phyloP scores from a whole-genome alignment of 2,329 filamentous ascomycete genomes.

The Claviceps arundinis region DNA sequence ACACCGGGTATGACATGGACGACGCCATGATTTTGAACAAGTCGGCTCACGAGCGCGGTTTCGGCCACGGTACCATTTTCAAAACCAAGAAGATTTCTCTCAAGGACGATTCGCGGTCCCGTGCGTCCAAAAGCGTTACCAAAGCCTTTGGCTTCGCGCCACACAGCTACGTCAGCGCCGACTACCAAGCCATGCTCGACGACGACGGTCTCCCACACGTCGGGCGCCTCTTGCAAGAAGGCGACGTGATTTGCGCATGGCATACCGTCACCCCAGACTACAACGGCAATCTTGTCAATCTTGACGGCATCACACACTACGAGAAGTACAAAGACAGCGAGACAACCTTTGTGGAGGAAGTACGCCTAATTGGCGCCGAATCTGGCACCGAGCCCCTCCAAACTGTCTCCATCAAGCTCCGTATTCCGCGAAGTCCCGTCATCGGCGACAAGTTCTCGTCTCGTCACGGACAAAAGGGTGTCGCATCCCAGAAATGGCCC shows the following conservation, averaged over 20 bases:
- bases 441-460: conserved; percentile 99
- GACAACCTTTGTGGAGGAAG: conserved; percentile 79
- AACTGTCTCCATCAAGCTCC: conserved; percentile 82
- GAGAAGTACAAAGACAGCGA: conserved; percentile 93
- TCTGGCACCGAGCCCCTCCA: conserved; percentile 72
- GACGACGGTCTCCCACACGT: conserved; percentile 77
- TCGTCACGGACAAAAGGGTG: conserved; percentile 95
- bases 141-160: conserved; percentile 90
- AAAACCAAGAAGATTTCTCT: conserved; percentile 90
- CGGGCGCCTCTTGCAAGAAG: conserved; percentile 63
- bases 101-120: conserved; percentile 60
- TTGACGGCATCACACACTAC: conserved; percentile 73
- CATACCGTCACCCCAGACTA: conserved; percentile 77
- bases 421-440: conserved; percentile 76
- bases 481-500: conserved; percentile 92
- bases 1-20: conserved; percentile 99
- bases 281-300: conserved; percentile 65
- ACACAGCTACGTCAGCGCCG: conserved; percentile 55
- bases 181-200: conserved; percentile 62
- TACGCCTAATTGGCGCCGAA: conserved; percentile 79
- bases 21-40: conserved; percentile 99
- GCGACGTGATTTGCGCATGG: conserved; percentile 78
- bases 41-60: conserved; percentile 87
- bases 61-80: conserved; percentile 92
- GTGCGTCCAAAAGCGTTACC: conserved; percentile 53